Conservation (phyloP, 1,139 yeast species). For the Scheffersomyces illinoinensis region DNA sequence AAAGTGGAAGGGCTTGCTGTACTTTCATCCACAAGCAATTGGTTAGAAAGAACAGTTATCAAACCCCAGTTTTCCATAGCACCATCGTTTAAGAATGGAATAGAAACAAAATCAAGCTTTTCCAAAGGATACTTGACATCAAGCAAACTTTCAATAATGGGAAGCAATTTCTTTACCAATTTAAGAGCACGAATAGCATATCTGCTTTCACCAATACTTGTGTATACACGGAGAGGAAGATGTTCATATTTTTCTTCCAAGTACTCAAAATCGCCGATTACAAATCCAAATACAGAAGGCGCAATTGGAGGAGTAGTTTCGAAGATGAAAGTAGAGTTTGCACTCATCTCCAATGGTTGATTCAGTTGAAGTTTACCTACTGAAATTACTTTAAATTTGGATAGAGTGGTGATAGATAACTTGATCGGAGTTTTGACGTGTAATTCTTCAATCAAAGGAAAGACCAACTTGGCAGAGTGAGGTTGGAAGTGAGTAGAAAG, state of each 20-base stretch:
- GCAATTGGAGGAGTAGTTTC: conserved; percentile 57
- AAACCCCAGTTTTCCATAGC: conserved; percentile 82
- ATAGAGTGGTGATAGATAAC: conserved; percentile 46
- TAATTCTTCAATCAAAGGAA: conserved; percentile 69
- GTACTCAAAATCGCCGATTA: conserved; percentile 62
- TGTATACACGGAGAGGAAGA: conserved; percentile 53
- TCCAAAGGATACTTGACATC: conserved; percentile 51
- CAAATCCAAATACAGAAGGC: conserved; percentile 64
- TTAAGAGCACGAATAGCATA: conserved; percentile 48
- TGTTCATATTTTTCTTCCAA: conserved; percentile 32
- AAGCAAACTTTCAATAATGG: conserved; percentile 44
- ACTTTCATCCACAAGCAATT: conserved; percentile 41
- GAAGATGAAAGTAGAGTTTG: conserved; percentile 40
- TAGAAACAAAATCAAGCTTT: conserved; percentile 63
- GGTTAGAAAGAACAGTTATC: conserved; percentile 57
- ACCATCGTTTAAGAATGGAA: conserved; percentile 72
- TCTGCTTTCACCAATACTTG: conserved; percentile 54
- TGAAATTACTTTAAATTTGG: conserved; percentile 50
- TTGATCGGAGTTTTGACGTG: conserved; percentile 52
- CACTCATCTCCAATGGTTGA: conserved; percentile 18
- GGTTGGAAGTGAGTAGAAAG: conserved; percentile 76
- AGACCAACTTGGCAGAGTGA: conserved; percentile 55
- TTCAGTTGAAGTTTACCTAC: conserved; percentile 39
- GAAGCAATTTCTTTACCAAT: conserved; percentile 46
- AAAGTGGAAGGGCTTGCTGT: conserved; percentile 17